phyloP scores from a whole-genome alignment of 1,284 basidiomycete species.

The Takashimella tepidaria region DNA sequence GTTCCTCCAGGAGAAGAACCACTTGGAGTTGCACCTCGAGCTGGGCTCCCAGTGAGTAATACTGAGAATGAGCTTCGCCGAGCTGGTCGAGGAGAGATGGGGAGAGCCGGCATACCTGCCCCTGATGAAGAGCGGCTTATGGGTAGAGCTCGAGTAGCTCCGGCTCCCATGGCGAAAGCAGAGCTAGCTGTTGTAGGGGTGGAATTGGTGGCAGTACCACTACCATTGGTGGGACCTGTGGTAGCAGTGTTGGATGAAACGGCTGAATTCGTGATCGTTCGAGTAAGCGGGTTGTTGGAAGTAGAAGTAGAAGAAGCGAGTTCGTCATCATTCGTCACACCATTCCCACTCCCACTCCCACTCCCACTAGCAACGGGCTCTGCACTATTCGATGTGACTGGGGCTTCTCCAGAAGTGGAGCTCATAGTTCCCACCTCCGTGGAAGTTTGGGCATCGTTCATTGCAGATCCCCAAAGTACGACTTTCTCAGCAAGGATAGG shows the following conservation, averaged over 20 bases:
- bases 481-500: constrained; percentile 7
- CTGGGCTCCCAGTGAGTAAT: background rate
- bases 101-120: background rate
- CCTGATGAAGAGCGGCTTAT: background rate
- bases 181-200: background rate
- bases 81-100: background rate
- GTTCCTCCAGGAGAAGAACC: background rate
- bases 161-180: background rate
- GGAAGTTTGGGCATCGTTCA: background rate
- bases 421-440: background rate
- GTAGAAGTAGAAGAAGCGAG: too few relatives aligned
- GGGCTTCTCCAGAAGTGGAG: too few relatives aligned
- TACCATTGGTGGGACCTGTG: background rate
- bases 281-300: too few relatives aligned
- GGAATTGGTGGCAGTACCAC: background rate
- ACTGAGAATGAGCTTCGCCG: background rate
- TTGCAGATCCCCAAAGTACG: background rate
- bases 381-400: too few relatives aligned
- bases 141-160: background rate
- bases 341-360: too few relatives aligned
- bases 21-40: background rate
- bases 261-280: background rate
- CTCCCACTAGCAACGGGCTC: too few relatives aligned
- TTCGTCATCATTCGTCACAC: too few relatives aligned
- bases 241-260: background rate